Conservation (phyloP, 192 early-diverging fungal species). For the Backusella tarrabulga region DNA sequence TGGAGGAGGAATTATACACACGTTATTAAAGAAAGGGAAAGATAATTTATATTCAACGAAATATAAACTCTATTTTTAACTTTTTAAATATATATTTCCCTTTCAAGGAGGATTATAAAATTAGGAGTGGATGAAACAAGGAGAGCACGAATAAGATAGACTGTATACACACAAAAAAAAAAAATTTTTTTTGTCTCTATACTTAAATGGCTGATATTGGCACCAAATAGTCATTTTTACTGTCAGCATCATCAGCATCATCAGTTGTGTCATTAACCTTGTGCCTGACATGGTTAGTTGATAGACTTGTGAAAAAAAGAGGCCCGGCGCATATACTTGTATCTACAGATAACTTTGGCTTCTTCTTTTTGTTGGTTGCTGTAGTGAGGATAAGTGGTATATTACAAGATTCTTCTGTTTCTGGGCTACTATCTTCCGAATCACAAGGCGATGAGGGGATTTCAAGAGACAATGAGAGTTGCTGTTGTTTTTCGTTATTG, state of each 20-base stretch:
- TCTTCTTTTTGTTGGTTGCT: constrained; percentile 15
- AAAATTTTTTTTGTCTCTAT: neutral
- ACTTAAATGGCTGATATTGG: constrained; percentile 14
- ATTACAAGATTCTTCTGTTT: neutral
- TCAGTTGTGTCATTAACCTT: neutral
- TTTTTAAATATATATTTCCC: constrained; percentile 5
- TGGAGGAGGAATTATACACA: neutral
- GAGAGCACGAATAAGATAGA: neutral
- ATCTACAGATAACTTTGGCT: constrained; percentile 25
- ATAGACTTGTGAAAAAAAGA: constrained; percentile 25
- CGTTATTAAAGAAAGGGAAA: neutral
- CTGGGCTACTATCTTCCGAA: constrained; percentile 14
- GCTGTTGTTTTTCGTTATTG: neutral
- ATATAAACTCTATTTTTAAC: constrained; percentile 7
- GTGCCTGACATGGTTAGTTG: constrained; percentile 23
- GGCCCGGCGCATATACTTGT: constrained; percentile 21
- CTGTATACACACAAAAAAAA: neutral
- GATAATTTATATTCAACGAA: neutral
- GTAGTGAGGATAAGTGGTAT: neutral
- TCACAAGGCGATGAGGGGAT: constrained; percentile 3
- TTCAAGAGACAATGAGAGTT: constrained; percentile 8
- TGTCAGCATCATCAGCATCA: constrained; percentile 2
- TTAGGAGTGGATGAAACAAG: constrained; percentile 4
- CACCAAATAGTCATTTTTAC: constrained; percentile 13
- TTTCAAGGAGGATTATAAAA: neutral